Base-by-base conservation (phyloP, 495 filamentous ascomycete species). In the Pseudevernia furfuracea region DNA sequence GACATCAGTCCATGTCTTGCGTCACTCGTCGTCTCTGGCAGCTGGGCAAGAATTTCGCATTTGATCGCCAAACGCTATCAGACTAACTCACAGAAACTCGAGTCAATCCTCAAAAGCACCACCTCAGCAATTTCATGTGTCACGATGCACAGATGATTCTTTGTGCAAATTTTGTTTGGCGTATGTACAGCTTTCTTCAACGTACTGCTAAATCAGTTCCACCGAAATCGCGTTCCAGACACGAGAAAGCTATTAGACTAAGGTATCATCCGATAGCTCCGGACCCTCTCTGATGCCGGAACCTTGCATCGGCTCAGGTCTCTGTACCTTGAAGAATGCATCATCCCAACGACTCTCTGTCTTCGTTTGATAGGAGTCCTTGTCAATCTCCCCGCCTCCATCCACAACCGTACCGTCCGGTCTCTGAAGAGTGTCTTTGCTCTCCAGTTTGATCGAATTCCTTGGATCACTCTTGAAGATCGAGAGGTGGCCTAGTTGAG, bases 291-390 rank as follows among this genome's bases (percentile, higher is more conserved):
- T 32, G 25, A 3, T 19, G 11, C 14, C 28, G 6, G 14, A 5
- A 19, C 28, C 25, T 32, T 32, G 49, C 28, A 30, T 19, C 28
- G 25, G 28, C 49, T 53, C 25, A 8, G 49, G 49, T 52, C 59
- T 30, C 28, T 60, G 43, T 34, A 49, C 59, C 30, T 46, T 17
- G 36, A 34, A 3, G 43, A 62, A 53, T 30, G 62, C 64, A 36
- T 62, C 44, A 39, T 63, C 23, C 48, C 30, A 38, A 1, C 56
- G 56, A 5, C 25, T 59, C 34, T 59, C 56, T 14, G 56, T 59
- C 11, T 38, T 59, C 25, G 21, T 41, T 23, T 59, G 56, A 28
- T 39, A 59, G 12, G 56, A 38, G 25, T 59, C 56, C 14, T 59
- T 59, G 21, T 37, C 34, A 5, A 59, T 10, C n/a, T 59, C 34